Conservation (phyloP, 106 monocot species). For the Allium fistulosum region DNA sequence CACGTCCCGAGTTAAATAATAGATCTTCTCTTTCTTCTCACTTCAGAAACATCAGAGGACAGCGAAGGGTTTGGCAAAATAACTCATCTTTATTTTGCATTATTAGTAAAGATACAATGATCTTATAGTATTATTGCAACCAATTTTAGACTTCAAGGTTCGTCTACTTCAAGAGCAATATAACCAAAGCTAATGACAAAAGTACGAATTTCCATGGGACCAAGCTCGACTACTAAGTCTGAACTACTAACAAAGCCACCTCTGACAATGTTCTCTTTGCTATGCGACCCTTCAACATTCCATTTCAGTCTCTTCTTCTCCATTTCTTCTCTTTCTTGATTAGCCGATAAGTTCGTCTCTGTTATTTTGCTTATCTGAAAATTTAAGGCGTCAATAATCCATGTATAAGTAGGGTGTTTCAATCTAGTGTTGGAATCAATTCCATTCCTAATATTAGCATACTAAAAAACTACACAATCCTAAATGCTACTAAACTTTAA, state of each 20-base stretch:
- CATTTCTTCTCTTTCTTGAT: constrained; percentile 78
- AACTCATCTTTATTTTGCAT: too few relatives aligned
- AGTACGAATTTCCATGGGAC: constrained; percentile 95
- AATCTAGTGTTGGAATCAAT: too few relatives aligned
- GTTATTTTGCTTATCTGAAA: constrained; percentile 61
- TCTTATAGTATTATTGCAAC: too few relatives aligned
- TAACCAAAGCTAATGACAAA: constrained; percentile 40
- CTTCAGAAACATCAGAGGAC: too few relatives aligned
- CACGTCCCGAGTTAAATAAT: too few relatives aligned
- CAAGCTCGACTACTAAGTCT: constrained; percentile 67
- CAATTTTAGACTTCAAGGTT: not conserved
- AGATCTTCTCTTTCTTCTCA: too few relatives aligned
- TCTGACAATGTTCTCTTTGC: constrained; percentile 20
- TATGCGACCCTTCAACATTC: constrained; percentile 39
- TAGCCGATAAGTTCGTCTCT: constrained; percentile 77
- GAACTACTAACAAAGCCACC: constrained; percentile 60
- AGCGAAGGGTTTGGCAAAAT: too few relatives aligned
- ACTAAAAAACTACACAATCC: too few relatives aligned
- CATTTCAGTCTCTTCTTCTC: constrained; percentile 75
- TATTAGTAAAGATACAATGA: too few relatives aligned
- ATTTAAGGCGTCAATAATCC: too few relatives aligned
- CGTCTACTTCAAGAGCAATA: not conserved
- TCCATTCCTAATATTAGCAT: too few relatives aligned
- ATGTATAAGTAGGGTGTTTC: too few relatives aligned
- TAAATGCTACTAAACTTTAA: not conserved